Percentiles rank a stretch among this genome's conserved stretches.
Conservation (phyloP, 2,329 filamentous ascomycete genomes). For the Drechslerella stenobrocha region DNA sequence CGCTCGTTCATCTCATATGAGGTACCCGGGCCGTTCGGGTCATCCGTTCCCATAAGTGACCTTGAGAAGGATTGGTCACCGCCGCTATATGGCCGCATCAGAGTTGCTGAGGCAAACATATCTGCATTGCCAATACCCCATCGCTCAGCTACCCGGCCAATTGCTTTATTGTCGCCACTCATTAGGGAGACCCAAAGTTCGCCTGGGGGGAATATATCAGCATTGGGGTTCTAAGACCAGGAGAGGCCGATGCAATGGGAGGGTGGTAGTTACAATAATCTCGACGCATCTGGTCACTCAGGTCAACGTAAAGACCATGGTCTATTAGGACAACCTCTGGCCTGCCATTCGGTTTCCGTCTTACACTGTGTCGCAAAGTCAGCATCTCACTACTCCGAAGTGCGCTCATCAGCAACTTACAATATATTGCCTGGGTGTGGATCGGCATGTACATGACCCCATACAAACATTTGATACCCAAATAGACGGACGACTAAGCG, state of each 20-base stretch:
- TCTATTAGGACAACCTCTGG: constrained; percentile 94
- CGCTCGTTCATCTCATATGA: constrained; percentile 77
- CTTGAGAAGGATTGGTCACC: constrained; percentile 62
- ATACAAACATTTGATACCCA: constrained; percentile 96
- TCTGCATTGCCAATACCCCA: constrained; percentile 92
- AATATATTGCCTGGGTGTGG: constrained; percentile 93
- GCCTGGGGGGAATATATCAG: constrained; percentile 33
- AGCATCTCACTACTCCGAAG: background rate
- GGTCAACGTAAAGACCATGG: constrained; percentile 92
- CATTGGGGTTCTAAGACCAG: background rate
- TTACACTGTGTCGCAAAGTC: constrained; percentile 60
- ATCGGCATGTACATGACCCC: constrained; percentile 93
- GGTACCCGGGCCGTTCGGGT: constrained; percentile 63
- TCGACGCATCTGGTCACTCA: constrained; percentile 78
- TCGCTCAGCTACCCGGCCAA: constrained; percentile 69
- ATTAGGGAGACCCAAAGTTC: constrained; percentile 90
- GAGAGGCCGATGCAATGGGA: background rate
- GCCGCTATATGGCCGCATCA: constrained; percentile 87
- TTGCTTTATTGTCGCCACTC: constrained; percentile 85
- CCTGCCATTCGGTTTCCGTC: constrained; percentile 70
- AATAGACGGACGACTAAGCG: constrained; percentile 72
- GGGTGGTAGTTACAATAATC: constrained; percentile 68
- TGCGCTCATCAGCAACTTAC: constrained; percentile 14
- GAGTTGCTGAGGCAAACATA: constrained; percentile 85
- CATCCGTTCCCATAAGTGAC: constrained; percentile 55